phyloP scores from a whole-genome alignment of 2,329 filamentous ascomycete species.

The Colletotrichum sp. region DNA sequence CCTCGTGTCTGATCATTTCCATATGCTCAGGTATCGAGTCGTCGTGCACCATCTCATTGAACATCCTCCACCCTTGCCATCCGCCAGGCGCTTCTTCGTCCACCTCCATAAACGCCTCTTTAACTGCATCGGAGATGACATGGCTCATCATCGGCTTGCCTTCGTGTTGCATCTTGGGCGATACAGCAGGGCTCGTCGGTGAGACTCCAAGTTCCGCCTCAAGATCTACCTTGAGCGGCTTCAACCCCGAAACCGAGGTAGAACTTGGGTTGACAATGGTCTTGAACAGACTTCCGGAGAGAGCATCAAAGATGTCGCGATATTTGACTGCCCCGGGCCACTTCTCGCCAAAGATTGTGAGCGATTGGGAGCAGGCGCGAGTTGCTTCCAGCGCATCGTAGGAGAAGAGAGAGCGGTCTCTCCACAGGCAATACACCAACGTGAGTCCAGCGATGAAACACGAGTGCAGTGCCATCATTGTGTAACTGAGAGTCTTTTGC shows the following conservation, averaged over 20 bases:
- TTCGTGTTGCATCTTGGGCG: neutral
- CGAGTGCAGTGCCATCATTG: constrained; percentile 32
- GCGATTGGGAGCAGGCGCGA: constrained; percentile 28
- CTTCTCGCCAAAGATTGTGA: constrained; percentile 34
- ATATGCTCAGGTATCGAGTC: neutral
- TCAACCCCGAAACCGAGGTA: neutral
- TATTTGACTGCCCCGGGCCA: constrained; percentile 32
- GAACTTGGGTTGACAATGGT: constrained; percentile 21
- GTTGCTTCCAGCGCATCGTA: constrained; percentile 30
- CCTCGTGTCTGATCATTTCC: neutral
- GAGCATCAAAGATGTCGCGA: constrained; percentile 31
- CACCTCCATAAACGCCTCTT: constrained; percentile 32
- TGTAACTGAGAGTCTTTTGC: constrained; percentile 32
- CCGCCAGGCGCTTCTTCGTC: constrained; percentile 30
- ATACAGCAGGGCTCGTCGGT: neutral
- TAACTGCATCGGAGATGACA: constrained; percentile 25
- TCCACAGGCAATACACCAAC: constrained; percentile 32
- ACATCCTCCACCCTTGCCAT: constrained; percentile 32
- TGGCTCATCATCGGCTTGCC: neutral
- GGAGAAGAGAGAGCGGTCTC: constrained; percentile 24
- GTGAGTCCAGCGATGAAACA: constrained; percentile 33
- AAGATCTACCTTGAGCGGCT: neutral
- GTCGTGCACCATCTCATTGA: constrained; percentile 29
- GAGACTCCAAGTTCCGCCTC: neutral
- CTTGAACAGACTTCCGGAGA: constrained; percentile 26